Evolutionary conservation across 495 filamentous ascomycete genomes (phyloP).

Genomic region (Aspergillus bertholletiae): DNA sequence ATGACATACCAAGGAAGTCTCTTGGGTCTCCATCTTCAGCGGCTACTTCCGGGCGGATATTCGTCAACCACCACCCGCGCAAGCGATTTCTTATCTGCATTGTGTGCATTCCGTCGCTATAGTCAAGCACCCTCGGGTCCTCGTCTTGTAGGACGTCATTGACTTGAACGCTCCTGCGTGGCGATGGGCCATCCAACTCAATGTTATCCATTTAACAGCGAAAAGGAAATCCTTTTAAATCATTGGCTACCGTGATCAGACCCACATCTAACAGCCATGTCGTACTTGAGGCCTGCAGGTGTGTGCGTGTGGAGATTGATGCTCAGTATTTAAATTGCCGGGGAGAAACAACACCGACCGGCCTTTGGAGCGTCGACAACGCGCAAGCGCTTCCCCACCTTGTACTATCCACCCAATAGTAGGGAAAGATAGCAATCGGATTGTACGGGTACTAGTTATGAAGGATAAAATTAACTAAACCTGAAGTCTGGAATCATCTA

Average conservation of each 20-base stretch:
- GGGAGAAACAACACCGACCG: neutral
- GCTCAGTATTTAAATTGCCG: neutral
- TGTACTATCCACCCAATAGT: neutral
- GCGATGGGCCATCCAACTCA: neutral
- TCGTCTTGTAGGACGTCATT: neutral
- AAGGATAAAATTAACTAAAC: too few species aligned
- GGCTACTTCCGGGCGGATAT: neutral
- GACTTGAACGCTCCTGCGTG: neutral
- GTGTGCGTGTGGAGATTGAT: neutral
- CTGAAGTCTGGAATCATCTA: too few species aligned
- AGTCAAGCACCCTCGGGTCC: neutral
- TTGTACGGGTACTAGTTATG: too few species aligned
- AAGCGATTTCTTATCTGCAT: neutral
- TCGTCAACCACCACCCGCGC: neutral
- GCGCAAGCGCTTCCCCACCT: neutral
- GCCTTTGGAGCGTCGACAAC: neutral
- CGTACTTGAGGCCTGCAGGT: neutral
- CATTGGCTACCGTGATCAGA: neutral
- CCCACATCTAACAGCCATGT: neutral
- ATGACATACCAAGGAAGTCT: neutral
- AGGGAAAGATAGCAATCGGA: too few species aligned
- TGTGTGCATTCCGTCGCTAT: neutral
- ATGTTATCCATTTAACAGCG: neutral
- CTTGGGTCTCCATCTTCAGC: neutral
- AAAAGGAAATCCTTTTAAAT: neutral